phyloP scores from a whole-genome alignment of 257 asterid species.

The Solanum etuberosum region DNA sequence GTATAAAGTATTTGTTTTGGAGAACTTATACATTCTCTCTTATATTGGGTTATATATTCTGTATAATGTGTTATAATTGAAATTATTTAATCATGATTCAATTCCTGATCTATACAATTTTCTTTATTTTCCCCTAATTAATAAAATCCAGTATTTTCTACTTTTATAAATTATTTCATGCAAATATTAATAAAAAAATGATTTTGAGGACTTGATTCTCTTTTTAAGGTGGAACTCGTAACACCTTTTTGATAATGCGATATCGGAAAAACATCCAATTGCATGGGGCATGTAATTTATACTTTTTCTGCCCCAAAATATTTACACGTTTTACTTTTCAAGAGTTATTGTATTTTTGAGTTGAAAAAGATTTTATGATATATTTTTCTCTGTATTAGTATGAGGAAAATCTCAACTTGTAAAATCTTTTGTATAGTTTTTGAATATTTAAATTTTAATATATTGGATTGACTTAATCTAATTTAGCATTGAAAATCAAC shows the following conservation, averaged over 20 bases:
- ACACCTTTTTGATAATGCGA: neutral
- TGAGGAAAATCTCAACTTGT: too few relatives aligned
- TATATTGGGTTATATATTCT: neutral
- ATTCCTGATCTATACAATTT: neutral
- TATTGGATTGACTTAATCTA: neutral
- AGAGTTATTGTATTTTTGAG: neutral
- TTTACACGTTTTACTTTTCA: too few relatives aligned
- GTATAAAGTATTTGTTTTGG: neutral
- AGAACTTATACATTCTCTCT: neutral
- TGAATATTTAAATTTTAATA: too few relatives aligned
- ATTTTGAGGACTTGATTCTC: neutral
- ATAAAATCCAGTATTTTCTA: neutral
- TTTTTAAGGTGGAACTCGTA: neutral
- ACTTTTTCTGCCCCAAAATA: neutral
- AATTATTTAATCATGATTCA: neutral
- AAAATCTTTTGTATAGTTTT: too few relatives aligned
- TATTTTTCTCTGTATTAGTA: too few relatives aligned
- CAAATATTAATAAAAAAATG: neutral
- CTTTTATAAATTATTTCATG: neutral
- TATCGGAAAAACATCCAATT: neutral
- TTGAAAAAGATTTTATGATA: too few relatives aligned
- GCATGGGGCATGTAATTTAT: neutral
- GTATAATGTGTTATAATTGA: neutral
- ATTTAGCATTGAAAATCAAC: neutral
- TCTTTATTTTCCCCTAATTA: neutral